Evolutionary conservation across 2,329 filamentous ascomycete species (phyloP).

Genomic region (Cadophora luteo-olivacea): DNA sequence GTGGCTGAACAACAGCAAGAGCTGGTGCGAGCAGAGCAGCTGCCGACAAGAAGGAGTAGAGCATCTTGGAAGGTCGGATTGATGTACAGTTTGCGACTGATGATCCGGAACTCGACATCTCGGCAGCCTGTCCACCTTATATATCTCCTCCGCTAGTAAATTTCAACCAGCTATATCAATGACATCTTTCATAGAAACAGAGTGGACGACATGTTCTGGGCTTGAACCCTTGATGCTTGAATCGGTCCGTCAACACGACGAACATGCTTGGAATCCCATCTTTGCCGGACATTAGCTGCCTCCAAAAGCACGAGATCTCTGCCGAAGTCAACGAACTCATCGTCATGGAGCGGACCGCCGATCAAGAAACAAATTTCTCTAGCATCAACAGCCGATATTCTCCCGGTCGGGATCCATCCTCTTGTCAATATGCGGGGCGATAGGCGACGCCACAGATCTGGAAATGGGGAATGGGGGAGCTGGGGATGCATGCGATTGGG

Average conservation of each 20-base stretch:
- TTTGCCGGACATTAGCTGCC: conserved; percentile 2
- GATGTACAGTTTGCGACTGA: conserved; percentile 12
- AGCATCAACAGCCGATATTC: conserved; percentile 11
- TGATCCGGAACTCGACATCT: background rate
- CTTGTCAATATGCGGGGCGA: conserved; percentile 8
- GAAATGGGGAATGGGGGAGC: conserved; percentile 13
- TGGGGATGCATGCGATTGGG: background rate
- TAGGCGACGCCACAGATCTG: conserved; percentile 16
- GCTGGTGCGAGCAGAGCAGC: conserved; percentile 34
- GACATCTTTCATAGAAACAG: background rate
- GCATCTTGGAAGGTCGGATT: conserved; percentile 24
- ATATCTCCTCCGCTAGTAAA: background rate
- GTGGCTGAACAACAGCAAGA: conserved; percentile 29
- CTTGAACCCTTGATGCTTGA: background rate
- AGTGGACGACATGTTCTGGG: background rate
- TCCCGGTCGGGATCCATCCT: background rate
- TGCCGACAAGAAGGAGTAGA: conserved; percentile 28
- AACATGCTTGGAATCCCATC: conserved; percentile 11
- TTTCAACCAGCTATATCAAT: background rate
- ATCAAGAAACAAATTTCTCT: background rate
- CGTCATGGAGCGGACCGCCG: background rate
- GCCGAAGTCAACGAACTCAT: background rate
- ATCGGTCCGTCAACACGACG: background rate
- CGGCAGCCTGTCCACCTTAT: background rate
- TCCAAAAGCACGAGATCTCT: background rate